phyloP scores from a whole-genome alignment of 2,329 filamentous ascomycete species.

The Calonectria honghensis region DNA sequence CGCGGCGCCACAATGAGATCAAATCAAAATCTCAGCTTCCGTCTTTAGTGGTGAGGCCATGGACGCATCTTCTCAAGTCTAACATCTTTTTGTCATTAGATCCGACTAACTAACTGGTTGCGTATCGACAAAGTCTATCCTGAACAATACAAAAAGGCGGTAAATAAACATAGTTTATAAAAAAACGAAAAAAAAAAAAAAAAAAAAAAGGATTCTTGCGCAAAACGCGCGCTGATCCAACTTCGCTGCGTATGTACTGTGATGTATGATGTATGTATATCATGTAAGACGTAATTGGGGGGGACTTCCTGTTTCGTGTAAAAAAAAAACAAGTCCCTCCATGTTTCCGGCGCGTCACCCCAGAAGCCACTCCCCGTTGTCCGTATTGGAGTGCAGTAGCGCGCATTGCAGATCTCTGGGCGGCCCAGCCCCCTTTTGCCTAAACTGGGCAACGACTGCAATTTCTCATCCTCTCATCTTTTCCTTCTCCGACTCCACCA shows the following conservation, averaged over 20 bases:
- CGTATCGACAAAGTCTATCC: slow-evolving; percentile 22
- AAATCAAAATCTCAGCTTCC: neutral
- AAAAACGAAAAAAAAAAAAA: neutral
- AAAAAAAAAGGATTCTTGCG: slow-evolving; percentile 12
- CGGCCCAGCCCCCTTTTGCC: slow-evolving; percentile 37
- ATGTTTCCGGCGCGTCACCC: slow-evolving; percentile 50
- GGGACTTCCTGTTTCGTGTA: neutral
- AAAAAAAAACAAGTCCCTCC: slow-evolving; percentile 39
- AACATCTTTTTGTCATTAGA: slow-evolving; percentile 22
- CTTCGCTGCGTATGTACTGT: slow-evolving; percentile 23
- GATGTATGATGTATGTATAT: slow-evolving; percentile 11
- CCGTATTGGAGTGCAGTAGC: slow-evolving; percentile 31
- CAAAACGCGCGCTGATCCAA: slow-evolving; percentile 22
- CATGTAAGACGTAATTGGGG: slow-evolving; percentile 19
- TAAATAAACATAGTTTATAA: slow-evolving; percentile 12
- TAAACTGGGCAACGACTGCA: slow-evolving; percentile 25
- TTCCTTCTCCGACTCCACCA: neutral
- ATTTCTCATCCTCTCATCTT: neutral
- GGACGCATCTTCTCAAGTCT: slow-evolving; percentile 17
- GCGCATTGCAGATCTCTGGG: slow-evolving; percentile 35
- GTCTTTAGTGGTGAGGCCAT: slow-evolving; percentile 19
- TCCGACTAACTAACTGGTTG: slow-evolving; percentile 11
- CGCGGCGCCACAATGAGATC: slow-evolving; percentile 36
- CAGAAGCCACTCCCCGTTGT: slow-evolving; percentile 45
- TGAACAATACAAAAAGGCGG: slow-evolving; percentile 5